Percentiles rank a stretch among this genome's conserved stretches.
Evolutionary conservation across 352 stramenopile species (phyloP).

Genomic region (Globisporangium takayamanum): DNA sequence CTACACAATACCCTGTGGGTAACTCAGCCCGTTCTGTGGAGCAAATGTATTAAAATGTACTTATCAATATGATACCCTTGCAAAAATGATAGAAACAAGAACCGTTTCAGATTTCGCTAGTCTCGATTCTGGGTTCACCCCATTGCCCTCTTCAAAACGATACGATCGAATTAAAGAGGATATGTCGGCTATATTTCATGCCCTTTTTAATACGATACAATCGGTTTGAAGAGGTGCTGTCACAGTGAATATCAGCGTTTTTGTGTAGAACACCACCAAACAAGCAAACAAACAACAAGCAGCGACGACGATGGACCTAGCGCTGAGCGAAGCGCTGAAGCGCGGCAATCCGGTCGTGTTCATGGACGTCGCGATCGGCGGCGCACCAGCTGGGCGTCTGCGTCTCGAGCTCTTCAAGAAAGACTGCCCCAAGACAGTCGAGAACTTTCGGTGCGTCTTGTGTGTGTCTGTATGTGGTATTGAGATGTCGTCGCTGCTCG

Average conservation of each 20-base stretch:
- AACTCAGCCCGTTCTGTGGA: too few species aligned
- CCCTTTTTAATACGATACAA: too few species aligned
- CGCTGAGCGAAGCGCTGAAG: conserved; percentile 88
- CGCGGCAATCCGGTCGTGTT: conserved; percentile 94
- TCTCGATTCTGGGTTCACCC: too few species aligned
- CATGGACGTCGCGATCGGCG: conserved; percentile 91
- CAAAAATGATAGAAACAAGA: too few species aligned
- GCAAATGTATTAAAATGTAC: too few species aligned
- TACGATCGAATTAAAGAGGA: too few species aligned
- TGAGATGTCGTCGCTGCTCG: neutral
- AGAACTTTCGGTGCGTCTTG: conserved; percentile 89
- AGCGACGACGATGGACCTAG: conserved; percentile 66
- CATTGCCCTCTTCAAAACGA: too few species aligned
- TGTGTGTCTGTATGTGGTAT: neutral
- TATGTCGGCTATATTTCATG: too few species aligned
- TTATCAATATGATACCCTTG: too few species aligned
- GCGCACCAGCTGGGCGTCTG: conserved; percentile 83
- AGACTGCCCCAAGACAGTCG: conserved; percentile 93
- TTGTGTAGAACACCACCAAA: neutral
- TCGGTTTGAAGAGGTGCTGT: neutral
- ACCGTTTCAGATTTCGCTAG: too few species aligned
- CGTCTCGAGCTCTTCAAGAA: conserved; percentile 96
- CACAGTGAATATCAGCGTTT: neutral
- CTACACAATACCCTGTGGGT: too few species aligned
- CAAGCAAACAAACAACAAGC: neutral